Evolutionary conservation across 148 eudicot genomes (phyloP), one percentile per base, ranked within the genome.

Genomic region (Dysphania ambrosioides): DNA sequence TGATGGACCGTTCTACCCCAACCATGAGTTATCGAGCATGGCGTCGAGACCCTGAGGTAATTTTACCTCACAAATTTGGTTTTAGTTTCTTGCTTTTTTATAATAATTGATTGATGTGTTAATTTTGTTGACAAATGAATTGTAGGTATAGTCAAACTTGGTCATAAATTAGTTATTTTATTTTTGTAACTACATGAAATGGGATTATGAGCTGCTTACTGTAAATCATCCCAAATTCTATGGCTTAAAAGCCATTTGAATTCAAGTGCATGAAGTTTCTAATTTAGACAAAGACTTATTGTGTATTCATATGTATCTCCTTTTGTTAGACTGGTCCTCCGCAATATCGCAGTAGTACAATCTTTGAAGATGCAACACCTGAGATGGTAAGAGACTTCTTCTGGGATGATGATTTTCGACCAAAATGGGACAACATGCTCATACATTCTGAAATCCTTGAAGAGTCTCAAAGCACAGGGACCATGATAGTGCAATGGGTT

Each of bases 361-460:
- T 96, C 24, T 96, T 89, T 76, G 95, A 96, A 86, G 91, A 96
- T 79, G 97, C 95, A 29, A 85, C 93, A 24, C 99, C 97, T 56
- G 99, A 96, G 81, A 73, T 90, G 82, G 76, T 96, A 18, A 88
- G 96, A 84, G 99, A 96, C 85, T 96, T 96, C 85, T 96, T 90
- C 57, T 96, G 97, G 99, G 99, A 96, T 78, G 97, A 96, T 74
- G 97, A 92, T 35, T 90, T 87, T 68, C 84, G 99, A 62, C 63
- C 88, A 60, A 85, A 92, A 82, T 96, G 97, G 97, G 99, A 96
- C 74, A 84, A 81, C 83, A 96, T 96, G 99, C 87, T 92, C 69
- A 19, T 86, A 30, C 86, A 89, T 60, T 80, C 90, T 27, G 27
- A 75, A 27, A 88, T 85, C 13, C 63, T 96, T 64, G 90, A 96